These are phyloP conservation scores for Pelargonium nanum DNA, from an alignment of 345 rosid genomes.

Conservation along the genomic window DNA sequence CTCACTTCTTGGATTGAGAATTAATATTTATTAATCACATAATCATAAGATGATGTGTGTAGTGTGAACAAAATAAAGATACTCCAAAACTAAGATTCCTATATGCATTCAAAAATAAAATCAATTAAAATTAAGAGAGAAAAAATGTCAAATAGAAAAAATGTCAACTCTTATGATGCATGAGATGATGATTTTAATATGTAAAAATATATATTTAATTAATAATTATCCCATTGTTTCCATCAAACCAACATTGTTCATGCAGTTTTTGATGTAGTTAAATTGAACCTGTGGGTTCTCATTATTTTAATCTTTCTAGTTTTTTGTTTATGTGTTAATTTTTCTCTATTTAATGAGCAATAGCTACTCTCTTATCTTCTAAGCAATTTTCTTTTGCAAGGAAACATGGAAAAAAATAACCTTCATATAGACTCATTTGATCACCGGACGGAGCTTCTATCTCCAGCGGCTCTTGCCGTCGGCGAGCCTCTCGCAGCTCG, in stretches of 20 bases:
- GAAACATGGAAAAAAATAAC: conserved; percentile 1
- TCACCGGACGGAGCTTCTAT: conserved; percentile 36
- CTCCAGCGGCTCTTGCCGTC: conserved; percentile 18
- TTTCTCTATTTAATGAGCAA: neutral
- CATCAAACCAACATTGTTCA: neutral
- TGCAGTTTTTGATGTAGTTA: neutral
- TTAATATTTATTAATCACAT: no score
- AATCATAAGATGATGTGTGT: no score
- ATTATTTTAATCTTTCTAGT: no score
- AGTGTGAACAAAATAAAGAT: no score
- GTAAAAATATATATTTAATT: no score
- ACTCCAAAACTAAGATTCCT: neutral
- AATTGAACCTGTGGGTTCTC: no score
- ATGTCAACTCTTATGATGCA: neutral
- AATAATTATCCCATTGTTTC: no score
- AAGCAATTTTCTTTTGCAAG: neutral
- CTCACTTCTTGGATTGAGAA: no score
- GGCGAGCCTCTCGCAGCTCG: conserved; percentile 4
- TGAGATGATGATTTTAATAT: no score
- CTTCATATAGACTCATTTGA: conserved; percentile 29
- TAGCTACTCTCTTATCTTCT: neutral
- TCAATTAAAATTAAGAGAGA: no score
- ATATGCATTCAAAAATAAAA: no score
- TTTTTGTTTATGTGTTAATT: neutral
- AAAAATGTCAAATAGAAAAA: neutral